Evolutionary conservation across 331 rosid genomes (phyloP).

Genomic region (Dryas integrifolia): DNA sequence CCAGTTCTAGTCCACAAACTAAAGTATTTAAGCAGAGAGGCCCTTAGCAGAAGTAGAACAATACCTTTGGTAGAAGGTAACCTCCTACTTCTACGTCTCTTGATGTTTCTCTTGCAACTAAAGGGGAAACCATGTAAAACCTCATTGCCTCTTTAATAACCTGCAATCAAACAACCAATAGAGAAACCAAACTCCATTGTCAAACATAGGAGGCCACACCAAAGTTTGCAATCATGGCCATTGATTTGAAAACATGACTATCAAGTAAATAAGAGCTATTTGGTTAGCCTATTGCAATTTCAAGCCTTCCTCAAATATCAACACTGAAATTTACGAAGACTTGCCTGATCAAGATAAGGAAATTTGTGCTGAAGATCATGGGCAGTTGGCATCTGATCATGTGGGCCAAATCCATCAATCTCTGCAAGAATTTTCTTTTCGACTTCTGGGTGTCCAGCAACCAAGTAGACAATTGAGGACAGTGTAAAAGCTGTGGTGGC

Average conservation of each 20-base stretch:
- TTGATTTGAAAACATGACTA: background rate
- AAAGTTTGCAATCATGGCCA: too few relatives aligned
- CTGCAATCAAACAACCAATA: conserved; percentile 38
- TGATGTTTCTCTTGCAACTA: conserved; percentile 90
- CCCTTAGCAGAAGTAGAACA: background rate
- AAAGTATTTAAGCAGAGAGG: background rate
- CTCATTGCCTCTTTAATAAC: conserved; percentile 92
- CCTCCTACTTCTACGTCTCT: conserved; percentile 83
- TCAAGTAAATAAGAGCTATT: background rate
- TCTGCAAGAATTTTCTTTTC: conserved; percentile 67
- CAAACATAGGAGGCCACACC: too few relatives aligned
- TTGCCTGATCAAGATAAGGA: conserved; percentile 83
- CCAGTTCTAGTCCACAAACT: background rate
- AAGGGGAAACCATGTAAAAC: conserved; percentile 70
- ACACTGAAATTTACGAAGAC: background rate
- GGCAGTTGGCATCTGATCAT: conserved; percentile 50
- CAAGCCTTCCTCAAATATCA: too few relatives aligned
- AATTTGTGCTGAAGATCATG: conserved; percentile 73
- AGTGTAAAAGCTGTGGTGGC: conserved; percentile 81
- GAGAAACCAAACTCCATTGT: background rate
- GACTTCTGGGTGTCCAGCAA: conserved; percentile 77
- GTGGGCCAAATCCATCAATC: conserved; percentile 66
- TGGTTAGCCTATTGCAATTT: too few relatives aligned
- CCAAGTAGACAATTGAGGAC: conserved; percentile 75
- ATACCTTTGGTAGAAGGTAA: conserved; percentile 90